phyloP scores from a whole-genome alignment of 805 yeast species.

The Clavispora santaluciae region DNA sequence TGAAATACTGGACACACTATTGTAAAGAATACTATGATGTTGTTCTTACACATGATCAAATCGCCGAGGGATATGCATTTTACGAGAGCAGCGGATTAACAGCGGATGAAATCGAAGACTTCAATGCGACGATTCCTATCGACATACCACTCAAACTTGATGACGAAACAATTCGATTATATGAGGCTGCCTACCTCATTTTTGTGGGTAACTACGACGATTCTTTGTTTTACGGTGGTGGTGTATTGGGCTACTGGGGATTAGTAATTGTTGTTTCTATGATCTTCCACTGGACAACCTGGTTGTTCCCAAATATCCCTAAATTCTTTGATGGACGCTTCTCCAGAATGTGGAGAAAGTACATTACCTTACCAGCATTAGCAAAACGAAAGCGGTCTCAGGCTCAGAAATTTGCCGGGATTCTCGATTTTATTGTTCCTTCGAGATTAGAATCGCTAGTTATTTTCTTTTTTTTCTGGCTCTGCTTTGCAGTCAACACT shows the following conservation, averaged over 20 bases:
- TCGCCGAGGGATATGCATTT: neutral
- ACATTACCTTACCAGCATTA: constrained; percentile 27
- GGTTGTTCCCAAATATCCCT: constrained; percentile 34
- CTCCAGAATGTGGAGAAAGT: constrained; percentile 21
- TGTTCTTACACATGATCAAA: neutral
- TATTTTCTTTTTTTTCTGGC: constrained; percentile 17
- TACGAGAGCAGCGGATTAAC: neutral
- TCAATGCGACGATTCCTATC: constrained; percentile 5
- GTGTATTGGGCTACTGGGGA: constrained; percentile 47
- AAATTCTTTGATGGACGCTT: constrained; percentile 25
- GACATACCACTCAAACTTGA: constrained; percentile 22
- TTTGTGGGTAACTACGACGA: constrained; percentile 34
- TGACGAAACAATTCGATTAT: constrained; percentile 24
- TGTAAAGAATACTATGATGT: neutral
- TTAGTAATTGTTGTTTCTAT: constrained; percentile 39
- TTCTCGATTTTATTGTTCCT: constrained; percentile 27
- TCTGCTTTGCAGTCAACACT: constrained; percentile 9
- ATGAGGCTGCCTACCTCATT: neutral
- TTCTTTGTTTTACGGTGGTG: constrained; percentile 35
- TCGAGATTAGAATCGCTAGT: constrained; percentile 21
- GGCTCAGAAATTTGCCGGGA: constrained; percentile 4
- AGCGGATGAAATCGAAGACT: constrained; percentile 12
- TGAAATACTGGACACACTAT: neutral
- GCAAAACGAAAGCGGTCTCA: constrained; percentile 11
- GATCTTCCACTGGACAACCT: constrained; percentile 36